Conservation (phyloP, 192 early-diverging fungal genomes). For the Linnemannia zychae region DNA sequence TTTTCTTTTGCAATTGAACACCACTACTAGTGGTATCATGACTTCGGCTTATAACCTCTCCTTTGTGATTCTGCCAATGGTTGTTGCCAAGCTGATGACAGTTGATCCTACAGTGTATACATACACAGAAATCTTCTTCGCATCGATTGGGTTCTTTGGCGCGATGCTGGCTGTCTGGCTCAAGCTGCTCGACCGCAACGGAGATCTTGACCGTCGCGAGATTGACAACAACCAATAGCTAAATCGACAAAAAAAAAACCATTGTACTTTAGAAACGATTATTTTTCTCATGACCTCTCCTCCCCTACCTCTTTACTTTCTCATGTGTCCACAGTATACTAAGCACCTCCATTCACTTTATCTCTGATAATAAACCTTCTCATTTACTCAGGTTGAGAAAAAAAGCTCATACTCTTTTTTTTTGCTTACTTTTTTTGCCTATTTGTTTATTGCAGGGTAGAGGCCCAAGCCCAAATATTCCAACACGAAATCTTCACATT, state of each 20-base stretch:
- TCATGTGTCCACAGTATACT: too few species aligned
- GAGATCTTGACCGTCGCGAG: slow-evolving; percentile 29
- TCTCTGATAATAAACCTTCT: too few species aligned
- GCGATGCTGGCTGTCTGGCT: slow-evolving; percentile 23
- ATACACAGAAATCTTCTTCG: slow-evolving; percentile 26
- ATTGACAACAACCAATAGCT: slow-evolving; percentile 9
- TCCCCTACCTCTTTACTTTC: too few species aligned
- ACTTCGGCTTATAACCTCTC: slow-evolving; percentile 65
- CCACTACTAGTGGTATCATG: slow-evolving; percentile 59
- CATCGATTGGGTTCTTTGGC: slow-evolving; percentile 15
- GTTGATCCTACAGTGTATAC: slow-evolving; percentile 51
- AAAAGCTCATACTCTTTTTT: too few species aligned
- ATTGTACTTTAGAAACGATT: too few species aligned
- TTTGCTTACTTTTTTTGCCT: too few species aligned
- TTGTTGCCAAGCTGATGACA: slow-evolving; percentile 65
- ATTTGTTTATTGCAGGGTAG: too few species aligned
- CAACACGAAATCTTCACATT: too few species aligned
- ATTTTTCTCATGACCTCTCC: too few species aligned
- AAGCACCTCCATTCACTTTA: too few species aligned
- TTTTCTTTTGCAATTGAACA: not conserved
- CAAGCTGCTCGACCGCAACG: slow-evolving; percentile 19
- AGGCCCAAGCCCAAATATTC: too few species aligned
- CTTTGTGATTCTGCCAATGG: slow-evolving; percentile 66
- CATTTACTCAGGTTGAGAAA: too few species aligned
- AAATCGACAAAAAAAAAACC: not conserved